Conservation (phyloP, 129 eudicot species). For the Flaveria sonorensis region DNA sequence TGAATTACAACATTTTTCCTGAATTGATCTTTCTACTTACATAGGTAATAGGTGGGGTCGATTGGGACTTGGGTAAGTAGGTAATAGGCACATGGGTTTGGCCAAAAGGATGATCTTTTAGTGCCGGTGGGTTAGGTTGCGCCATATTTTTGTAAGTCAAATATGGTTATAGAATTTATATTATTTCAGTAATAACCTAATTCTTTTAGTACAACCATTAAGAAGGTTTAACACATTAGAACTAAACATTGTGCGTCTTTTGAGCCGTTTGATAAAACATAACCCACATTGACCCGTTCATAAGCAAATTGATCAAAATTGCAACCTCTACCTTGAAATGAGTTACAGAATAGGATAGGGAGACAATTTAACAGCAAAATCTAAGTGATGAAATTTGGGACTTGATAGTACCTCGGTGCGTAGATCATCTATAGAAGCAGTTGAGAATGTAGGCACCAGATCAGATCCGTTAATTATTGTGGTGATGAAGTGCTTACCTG, state of each 20-base stretch:
- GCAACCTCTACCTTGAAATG: not conserved
- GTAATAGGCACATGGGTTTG: not conserved
- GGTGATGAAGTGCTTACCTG: constrained; percentile 92
- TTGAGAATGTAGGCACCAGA: constrained; percentile 94
- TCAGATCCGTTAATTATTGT: constrained; percentile 92
- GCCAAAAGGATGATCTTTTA: not conserved
- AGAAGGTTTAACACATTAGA: not conserved
- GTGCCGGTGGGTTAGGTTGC: constrained; percentile 3
- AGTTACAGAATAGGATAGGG: constrained; percentile 13
- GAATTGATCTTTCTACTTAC: not conserved
- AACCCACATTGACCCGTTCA: not conserved
- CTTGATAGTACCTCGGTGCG: constrained; percentile 81
- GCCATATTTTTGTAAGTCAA: not conserved
- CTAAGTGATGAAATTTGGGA: not conserved
- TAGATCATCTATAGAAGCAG: constrained; percentile 94
- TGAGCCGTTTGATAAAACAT: not conserved
- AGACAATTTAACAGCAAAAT: not conserved
- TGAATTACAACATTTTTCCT: not conserved
- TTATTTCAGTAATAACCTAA: not conserved
- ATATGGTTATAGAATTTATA: not conserved
- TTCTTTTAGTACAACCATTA: not conserved
- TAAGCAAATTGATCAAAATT: not conserved
- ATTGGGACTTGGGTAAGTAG: not conserved
- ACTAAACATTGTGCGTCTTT: not conserved
- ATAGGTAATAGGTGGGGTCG: not conserved